Conservation (phyloP, 306 rosid genomes). For the Cercis canadensis region DNA sequence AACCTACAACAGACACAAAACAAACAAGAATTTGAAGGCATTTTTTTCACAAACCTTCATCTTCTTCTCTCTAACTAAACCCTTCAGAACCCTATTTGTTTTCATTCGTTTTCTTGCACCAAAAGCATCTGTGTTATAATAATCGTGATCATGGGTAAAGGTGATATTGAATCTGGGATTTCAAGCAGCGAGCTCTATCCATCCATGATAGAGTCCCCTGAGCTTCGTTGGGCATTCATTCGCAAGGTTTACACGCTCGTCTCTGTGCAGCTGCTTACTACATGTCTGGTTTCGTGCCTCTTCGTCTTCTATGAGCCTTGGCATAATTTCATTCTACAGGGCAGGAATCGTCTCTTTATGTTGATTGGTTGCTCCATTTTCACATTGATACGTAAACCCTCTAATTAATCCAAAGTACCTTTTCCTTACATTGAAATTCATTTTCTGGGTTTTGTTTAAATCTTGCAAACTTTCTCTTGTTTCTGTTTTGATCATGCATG, state of each 20-base stretch:
- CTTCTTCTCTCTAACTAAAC: too few relatives aligned
- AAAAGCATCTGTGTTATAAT: too few relatives aligned
- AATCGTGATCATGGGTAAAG: slow-evolving; percentile 33
- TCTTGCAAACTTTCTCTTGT: neutral
- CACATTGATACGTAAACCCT: slow-evolving; percentile 32
- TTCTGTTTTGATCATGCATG: slow-evolving; percentile 4
- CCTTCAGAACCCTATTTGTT: too few relatives aligned
- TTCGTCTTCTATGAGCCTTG: slow-evolving; percentile 40
- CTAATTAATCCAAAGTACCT: neutral
- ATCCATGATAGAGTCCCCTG: slow-evolving; percentile 49
- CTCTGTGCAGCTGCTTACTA: slow-evolving; percentile 45
- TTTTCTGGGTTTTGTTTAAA: neutral
- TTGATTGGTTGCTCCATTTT: slow-evolving; percentile 29
- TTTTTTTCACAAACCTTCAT: too few relatives aligned
- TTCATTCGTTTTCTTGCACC: too few relatives aligned
- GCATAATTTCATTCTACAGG: slow-evolving; percentile 17
- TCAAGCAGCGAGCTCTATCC: slow-evolving; percentile 39
- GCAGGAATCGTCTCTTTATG: neutral
- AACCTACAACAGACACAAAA: too few relatives aligned
- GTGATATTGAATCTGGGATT: slow-evolving; percentile 47
- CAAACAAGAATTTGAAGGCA: too few relatives aligned
- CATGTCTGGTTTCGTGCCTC: slow-evolving; percentile 35
- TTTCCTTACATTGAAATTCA: neutral
- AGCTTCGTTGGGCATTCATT: slow-evolving; percentile 64
- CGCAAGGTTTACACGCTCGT: slow-evolving; percentile 57